Evolutionary conservation across 805 yeast species (phyloP).

Genomic region (Cyberlindnera mississippiensis): DNA sequence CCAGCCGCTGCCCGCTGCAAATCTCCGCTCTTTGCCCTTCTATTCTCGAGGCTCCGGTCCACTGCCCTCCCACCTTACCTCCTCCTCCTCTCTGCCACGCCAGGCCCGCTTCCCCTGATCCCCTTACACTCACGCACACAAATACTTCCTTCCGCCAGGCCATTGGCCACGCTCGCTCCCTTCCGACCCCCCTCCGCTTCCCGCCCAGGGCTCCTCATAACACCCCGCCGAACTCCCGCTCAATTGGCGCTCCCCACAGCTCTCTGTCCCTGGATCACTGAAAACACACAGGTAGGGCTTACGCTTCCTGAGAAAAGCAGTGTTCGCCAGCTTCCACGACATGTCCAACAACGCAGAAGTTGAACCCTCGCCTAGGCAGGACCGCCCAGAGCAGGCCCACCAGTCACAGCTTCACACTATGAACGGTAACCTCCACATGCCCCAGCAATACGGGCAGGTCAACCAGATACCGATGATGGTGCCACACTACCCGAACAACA

Average conservation of each 20-base stretch:
- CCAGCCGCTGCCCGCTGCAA: too few species aligned
- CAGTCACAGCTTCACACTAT: slow-evolving; percentile 1
- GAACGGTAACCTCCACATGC: slow-evolving; percentile 4
- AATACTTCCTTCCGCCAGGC: too few species aligned
- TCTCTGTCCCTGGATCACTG: too few species aligned
- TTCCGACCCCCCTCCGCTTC: neutral
- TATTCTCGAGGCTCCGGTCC: neutral
- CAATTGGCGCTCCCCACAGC: too few species aligned
- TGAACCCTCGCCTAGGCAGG: slow-evolving; percentile 9
- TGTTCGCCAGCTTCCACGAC: neutral
- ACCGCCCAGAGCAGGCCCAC: neutral
- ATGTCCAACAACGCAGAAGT: slow-evolving; percentile 9
- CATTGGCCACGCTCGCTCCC: neutral
- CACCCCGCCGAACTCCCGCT: too few species aligned
- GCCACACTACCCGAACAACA: slow-evolving; percentile 19
- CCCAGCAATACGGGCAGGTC: slow-evolving; percentile 4
- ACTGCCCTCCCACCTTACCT: neutral
- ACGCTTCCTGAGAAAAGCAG: too few species aligned
- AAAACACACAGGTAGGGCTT: too few species aligned
- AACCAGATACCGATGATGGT: slow-evolving; percentile 21
- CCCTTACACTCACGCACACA: too few species aligned
- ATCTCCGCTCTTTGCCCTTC: too few species aligned
- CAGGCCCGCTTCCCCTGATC: too few species aligned
- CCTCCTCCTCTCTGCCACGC: neutral
- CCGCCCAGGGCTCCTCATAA: too few species aligned